phyloP scores from a whole-genome alignment of 148 eudicot genomes.

The Arctostaphylos glauca region DNA sequence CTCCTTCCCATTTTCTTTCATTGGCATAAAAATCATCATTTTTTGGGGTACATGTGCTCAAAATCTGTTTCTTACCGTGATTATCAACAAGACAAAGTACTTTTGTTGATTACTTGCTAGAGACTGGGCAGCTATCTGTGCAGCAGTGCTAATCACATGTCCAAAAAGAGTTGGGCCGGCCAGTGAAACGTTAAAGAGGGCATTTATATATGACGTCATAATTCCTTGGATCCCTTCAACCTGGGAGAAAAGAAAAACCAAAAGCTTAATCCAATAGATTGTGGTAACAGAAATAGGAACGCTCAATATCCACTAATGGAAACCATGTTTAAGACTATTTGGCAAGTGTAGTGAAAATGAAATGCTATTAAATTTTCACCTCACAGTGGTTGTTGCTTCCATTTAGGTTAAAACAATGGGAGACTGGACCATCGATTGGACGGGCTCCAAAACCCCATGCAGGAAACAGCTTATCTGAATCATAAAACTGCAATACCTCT shows the following conservation, averaged over 20 bases:
- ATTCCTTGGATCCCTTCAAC: conserved; percentile 98
- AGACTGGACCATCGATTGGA: conserved; percentile 97
- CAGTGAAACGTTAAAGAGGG: conserved; percentile 85
- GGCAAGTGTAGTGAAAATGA: background rate
- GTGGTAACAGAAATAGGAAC: conserved; percentile 9
- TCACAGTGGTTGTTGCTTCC: conserved; percentile 93
- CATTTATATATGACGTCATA: conserved; percentile 76
- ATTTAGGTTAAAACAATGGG: conserved; percentile 96
- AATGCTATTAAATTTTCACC: conserved; percentile 36
- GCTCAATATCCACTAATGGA: conserved; percentile 3
- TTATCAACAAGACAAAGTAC: conserved; percentile 81
- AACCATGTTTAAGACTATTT: background rate
- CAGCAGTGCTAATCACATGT: conserved; percentile 69
- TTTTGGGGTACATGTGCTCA: background rate
- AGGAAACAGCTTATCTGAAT: conserved; percentile 86
- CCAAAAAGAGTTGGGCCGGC: conserved; percentile 99
- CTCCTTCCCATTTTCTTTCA: background rate
- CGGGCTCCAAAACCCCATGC: conserved; percentile 99
- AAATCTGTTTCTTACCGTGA: conserved; percentile 60
- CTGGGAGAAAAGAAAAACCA: conserved; percentile 37
- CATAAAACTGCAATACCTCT: conserved; percentile 92
- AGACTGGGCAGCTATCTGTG: conserved; percentile 70
- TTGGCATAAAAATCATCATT: background rate
- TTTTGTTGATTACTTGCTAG: conserved; percentile 58
- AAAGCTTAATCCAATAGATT: background rate